These are phyloP conservation scores for Arachis stenosperma DNA, from an alignment of 306 rosid species.

Conservation along the genomic window DNA sequence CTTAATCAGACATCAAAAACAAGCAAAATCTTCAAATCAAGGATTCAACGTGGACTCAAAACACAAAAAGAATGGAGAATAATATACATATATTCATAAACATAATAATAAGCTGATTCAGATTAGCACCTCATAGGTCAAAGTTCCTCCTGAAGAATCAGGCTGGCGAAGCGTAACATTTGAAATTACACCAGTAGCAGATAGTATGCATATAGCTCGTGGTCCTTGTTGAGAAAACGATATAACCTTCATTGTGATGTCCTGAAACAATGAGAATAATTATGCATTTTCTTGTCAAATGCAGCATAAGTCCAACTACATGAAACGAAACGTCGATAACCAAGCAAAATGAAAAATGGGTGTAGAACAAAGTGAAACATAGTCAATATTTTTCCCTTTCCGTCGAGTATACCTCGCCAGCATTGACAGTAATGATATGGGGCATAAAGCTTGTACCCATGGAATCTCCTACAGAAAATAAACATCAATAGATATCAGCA, in stretches of 20 bases:
- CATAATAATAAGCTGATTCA: not conserved
- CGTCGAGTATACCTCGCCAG: conserved; percentile 66
- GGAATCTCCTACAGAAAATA: conserved; percentile 51
- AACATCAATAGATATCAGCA: conserved; percentile 23
- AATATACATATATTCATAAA: not conserved
- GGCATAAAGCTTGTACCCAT: conserved; percentile 68
- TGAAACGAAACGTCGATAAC: not conserved
- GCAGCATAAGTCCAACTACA: not conserved
- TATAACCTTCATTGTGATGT: conserved; percentile 70
- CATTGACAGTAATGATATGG: conserved; percentile 62
- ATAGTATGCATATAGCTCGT: conserved; percentile 70
- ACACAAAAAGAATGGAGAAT: no score
- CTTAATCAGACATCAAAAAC: not conserved
- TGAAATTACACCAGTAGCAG: conserved; percentile 71
- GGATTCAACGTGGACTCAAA: no score
- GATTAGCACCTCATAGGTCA: conserved; percentile 68
- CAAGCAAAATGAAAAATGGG: not conserved
- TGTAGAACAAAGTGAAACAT: not conserved
- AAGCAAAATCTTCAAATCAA: not conserved
- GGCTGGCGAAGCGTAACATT: conserved; percentile 75
- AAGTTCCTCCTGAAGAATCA: conserved; percentile 66
- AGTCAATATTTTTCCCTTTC: not conserved
- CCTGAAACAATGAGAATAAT: conserved; percentile 50
- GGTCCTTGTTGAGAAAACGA: conserved; percentile 73
- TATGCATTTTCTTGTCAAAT: no score